phyloP scores from a whole-genome alignment of 169 alveolate species.

The Eimeria praecox region DNA sequence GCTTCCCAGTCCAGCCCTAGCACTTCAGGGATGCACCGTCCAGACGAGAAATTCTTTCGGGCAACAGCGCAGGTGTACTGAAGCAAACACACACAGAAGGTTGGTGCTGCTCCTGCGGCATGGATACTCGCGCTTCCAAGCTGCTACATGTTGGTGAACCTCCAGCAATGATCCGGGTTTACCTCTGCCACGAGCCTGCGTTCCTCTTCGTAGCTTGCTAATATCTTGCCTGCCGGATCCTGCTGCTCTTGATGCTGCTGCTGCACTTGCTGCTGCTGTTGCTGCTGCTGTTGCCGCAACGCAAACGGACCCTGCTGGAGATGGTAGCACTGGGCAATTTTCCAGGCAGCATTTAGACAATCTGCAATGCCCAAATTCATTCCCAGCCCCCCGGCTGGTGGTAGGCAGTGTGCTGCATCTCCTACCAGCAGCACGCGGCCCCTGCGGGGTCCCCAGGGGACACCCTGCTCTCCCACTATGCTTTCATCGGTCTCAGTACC shows the following conservation, averaged over 20 bases:
- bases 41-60: slow-evolving; percentile 81
- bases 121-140: neutral
- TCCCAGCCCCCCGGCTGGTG: slow-evolving; percentile 98
- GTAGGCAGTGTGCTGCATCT: slow-evolving; percentile 96
- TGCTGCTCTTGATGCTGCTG: neutral
- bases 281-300: slow-evolving; percentile 34
- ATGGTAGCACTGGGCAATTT: slow-evolving; percentile 84
- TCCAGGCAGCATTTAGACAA: slow-evolving; percentile 89
- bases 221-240: slow-evolving; percentile 40
- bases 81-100: slow-evolving; percentile 24
- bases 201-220: slow-evolving; percentile 76
- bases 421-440: slow-evolving; percentile 91
- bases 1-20: slow-evolving; percentile 83
- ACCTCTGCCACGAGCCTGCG: slow-evolving; percentile 76
- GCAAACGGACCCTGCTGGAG: slow-evolving; percentile 32
- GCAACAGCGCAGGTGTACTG: slow-evolving; percentile 86
- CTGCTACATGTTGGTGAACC: neutral
- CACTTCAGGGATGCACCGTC: slow-evolving; percentile 78
- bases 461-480: neutral
- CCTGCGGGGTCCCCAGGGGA: slow-evolving; percentile 43
- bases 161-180: neutral
- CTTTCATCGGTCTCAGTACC: neutral
- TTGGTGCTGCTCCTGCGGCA: neutral
- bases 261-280: slow-evolving; percentile 18
- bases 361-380: slow-evolving; percentile 96